A percentile compares a stretch with the other conserved stretches of the same genome.
phyloP scores from a whole-genome alignment of 805 yeast species.

The Candida patagonica region DNA sequence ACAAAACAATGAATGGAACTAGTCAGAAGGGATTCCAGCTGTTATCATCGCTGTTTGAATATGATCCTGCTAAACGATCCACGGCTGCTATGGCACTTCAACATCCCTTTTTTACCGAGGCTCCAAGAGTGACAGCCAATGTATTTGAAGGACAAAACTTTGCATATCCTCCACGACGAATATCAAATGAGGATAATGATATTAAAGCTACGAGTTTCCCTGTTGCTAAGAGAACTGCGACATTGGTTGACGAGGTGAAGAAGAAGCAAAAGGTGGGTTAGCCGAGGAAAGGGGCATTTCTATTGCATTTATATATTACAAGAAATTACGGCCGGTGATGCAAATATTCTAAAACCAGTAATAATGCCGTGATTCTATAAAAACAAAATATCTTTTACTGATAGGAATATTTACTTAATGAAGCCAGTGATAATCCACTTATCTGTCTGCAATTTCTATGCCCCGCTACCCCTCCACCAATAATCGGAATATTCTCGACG shows the following conservation, averaged over 20 bases:
- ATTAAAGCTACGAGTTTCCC: constrained; percentile 36
- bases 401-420: too few relatives aligned
- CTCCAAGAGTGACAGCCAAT: constrained; percentile 58
- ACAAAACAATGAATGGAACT: constrained; percentile 67
- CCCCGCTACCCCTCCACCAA: too few relatives aligned
- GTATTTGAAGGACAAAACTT: constrained; percentile 70
- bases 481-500: too few relatives aligned
- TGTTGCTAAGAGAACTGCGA: constrained; percentile 26
- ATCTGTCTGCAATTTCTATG: too few relatives aligned
- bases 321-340: too few relatives aligned
- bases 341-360: too few relatives aligned
- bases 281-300: neutral
- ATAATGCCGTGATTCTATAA: too few relatives aligned
- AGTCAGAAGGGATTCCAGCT: constrained; percentile 61
- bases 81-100: constrained; percentile 69
- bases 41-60: constrained; percentile 55
- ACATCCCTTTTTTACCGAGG: constrained; percentile 71
- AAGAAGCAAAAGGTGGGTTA: constrained; percentile 18
- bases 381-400: too few relatives aligned
- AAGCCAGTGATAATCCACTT: too few relatives aligned
- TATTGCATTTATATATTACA: neutral
- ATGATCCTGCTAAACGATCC: constrained; percentile 73
- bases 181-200: constrained; percentile 80
- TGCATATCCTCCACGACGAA: constrained; percentile 78
- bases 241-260: constrained; percentile 16